Percentiles rank a stretch among this genome's conserved stretches.
phyloP scores from a whole-genome alignment of 306 rosid genomes.

The Vicia villosa region DNA sequence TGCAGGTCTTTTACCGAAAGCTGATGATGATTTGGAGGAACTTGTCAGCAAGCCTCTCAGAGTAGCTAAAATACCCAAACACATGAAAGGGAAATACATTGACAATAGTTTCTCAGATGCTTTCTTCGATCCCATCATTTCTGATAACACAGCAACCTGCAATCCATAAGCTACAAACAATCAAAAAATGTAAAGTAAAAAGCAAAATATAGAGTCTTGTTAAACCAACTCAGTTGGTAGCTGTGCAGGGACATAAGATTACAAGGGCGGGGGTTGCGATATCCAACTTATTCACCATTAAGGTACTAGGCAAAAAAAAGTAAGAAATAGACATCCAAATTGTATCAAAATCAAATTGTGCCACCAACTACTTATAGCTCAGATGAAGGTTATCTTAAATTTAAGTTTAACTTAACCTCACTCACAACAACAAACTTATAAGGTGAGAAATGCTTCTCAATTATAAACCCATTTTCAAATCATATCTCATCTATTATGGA shows the following conservation, averaged over 20 bases:
- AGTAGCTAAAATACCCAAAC: slow-evolving; percentile 56
- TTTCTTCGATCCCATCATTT: slow-evolving; percentile 55
- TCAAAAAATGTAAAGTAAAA: slow-evolving; percentile 3
- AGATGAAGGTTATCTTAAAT: background rate
- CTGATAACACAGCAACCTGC: slow-evolving; percentile 67
- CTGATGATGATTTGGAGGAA: slow-evolving; percentile 41
- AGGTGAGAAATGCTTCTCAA: background rate
- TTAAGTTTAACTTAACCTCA: background rate
- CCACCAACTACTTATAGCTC: slow-evolving; percentile 2
- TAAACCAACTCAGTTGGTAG: too few relatives aligned
- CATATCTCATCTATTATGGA: background rate
- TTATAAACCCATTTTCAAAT: background rate
- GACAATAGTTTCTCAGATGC: slow-evolving; percentile 62
- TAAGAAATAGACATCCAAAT: background rate
- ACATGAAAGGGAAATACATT: slow-evolving; percentile 60
- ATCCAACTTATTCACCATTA: too few relatives aligned
- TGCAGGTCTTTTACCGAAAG: slow-evolving; percentile 42
- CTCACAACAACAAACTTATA: background rate
- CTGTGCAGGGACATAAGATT: too few relatives aligned
- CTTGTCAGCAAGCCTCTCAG: slow-evolving; percentile 60
- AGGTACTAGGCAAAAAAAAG: too few relatives aligned
- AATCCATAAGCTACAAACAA: slow-evolving; percentile 29
- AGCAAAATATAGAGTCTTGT: background rate
- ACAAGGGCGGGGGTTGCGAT: too few relatives aligned
- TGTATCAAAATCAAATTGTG: slow-evolving; percentile 3